Evolutionary conservation across 495 filamentous ascomycete species (phyloP), one percentile per base, ranked within the genome.

Genomic region (Penicillium dipodomyicola): DNA sequence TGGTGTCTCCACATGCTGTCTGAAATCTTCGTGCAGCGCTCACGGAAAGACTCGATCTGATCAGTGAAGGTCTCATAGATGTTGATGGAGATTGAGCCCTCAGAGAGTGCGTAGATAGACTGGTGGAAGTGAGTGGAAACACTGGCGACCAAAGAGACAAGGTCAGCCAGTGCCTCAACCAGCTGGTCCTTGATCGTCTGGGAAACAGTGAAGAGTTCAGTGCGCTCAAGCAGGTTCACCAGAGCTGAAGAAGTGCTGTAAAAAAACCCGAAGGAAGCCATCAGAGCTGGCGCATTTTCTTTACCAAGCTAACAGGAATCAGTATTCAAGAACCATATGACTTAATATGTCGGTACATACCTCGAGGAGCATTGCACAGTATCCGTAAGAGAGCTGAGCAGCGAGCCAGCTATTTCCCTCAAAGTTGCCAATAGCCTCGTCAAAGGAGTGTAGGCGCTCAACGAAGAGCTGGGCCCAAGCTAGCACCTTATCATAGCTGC

Each of bases 401-500:
- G 72, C 72, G 29, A 72, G 58, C n/a, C 64, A 65, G 49, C 72
- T 73, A 39, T 72, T 67, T 3, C 66, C 65, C 19, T 67, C 70
- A 49, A 75, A 75, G 9, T 68, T 52, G 27, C 61, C 60, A 25
- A 75, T 66, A 17, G 59, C 65, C 0, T 40, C 17, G 41, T 72
- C 71, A 50, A 75, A 75, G 12, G 66, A 67, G 51, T 75, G 62
- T 48, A 75, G n/a, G 20, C 65, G 49, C 33, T 67, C 65, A 33
- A 63, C 57, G 22, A 67, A 67, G 22, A 67, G 62, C 49, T 62
- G 56, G 1, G 70, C 72, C 67, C 72, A 75, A 14, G 64, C 58
- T 5, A 75, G 61, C 5, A 72, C 72, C 48, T 70, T 70, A 51
- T 75, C 72, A 52, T 72, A 75, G 50, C 59, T 68, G 53, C 72